Base-by-base conservation (phyloP, 108 stramenopile genomes). In the Skeletonema tropicum region DNA sequence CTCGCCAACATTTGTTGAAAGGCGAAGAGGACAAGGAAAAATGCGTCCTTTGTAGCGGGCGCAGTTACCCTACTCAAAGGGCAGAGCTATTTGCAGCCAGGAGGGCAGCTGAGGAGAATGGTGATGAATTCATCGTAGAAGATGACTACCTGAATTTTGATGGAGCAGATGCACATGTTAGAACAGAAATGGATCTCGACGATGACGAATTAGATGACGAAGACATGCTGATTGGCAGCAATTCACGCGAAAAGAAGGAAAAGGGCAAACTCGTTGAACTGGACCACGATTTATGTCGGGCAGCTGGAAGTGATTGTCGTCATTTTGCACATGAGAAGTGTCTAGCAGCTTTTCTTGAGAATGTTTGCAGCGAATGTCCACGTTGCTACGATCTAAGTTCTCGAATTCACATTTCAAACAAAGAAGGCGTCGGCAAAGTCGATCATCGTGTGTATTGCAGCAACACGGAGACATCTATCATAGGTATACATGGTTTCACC, bases 261-360 rank as follows among this genome's bases (percentile, higher is more conserved):
- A 60, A 67, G n/a, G 64, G 66, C 17, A 30, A 70, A 75, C 52
- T 31, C 26, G 57, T 36, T 45, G 19, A 17, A 19, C 21, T 25
- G 14, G 13, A 29, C 11, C 23, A 60, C 31, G 12, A 35, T 4
- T 14, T 29, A 19, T 80, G 74, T 36, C 52, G 32, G 33, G 66
- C 79, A 38, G 68, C 69, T 64, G 78, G 67, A 25, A 68, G 75
- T 72, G 65, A 64, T 26, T 76, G 55, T 15, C 58, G 68, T 38
- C 73, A 79, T 60, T 76, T 70, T 70, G 74, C 72, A 7, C 79
- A 78, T 31, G 45, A 72, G 48, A 17, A 60, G 15, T 80, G 83
- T 55, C 68, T 80, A 26, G 52, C 80, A 66, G 35, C 57, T 3
- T 45, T 64, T 25, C 69, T 30, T 21, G 60, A 71, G 30, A 39